Evolutionary conservation across 441 rosid species (phyloP), one percentile per base, ranked within the genome.

Genomic region (Biscutella laevigata): DNA sequence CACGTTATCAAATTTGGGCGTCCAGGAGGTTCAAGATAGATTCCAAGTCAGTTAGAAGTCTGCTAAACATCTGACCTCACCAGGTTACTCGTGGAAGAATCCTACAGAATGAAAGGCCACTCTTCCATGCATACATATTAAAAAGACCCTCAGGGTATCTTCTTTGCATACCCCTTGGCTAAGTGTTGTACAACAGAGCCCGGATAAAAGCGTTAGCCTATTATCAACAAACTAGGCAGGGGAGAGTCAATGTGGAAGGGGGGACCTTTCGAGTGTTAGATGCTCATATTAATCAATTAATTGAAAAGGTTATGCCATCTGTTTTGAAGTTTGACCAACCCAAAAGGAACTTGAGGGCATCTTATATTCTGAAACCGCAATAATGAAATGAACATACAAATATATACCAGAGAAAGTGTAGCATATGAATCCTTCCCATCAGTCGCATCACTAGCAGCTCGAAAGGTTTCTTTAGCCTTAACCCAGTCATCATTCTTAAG

Each of bases 401-500:
- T 60, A 67, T 71, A 19, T 67, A 94, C 97, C 95, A 94, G 78
- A 74, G 95, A 83, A 44, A 94, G 94, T 59, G 71, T 81, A 8
- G 97, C 80, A 74, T 86, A 94, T 74, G 97, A 94, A 69, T 94
- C 97, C 72, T 89, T 94, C 77, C 97, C 99, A 37, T 83, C 91
- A 12, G 95, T 80, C 43, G 87, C 96, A 70, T 94, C 97, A 77
- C 76, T 84, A 57, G 96, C 97, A 71, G 99, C 84, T 52, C 96
- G 91, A 44, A 86, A 75, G 36, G 99, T 94, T 72, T 94, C 99
- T 71, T 94, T 94, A 45, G 99, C 99, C 75, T 84, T 94, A 40
- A 94, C 99, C 99, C 99, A 94, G 62, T 94, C 97, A 76, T 94
- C 99, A 67, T 84, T 94, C 77, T 89, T 94, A 55, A 94, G 97